Evolutionary conservation across 2,329 filamentous ascomycete genomes (phyloP).

Genomic region (Mollisiaceae sp.): DNA sequence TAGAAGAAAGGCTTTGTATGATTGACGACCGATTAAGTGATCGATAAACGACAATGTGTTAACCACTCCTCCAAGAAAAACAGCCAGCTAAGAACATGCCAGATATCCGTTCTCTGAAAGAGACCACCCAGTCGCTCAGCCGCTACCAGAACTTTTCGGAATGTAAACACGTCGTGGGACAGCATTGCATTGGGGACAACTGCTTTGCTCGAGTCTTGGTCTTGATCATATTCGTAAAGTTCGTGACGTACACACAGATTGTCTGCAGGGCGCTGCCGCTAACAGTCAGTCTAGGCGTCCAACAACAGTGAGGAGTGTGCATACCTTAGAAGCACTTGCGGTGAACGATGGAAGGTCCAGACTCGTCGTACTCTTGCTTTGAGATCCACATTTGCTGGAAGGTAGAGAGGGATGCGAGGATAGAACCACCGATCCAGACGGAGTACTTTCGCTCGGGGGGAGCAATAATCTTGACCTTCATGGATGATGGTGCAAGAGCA

Average conservation of each 20-base stretch:
- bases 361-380: conserved; percentile 99
- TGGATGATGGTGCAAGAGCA: conserved; percentile 96
- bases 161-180: conserved; percentile 40
- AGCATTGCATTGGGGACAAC: conserved; percentile 38
- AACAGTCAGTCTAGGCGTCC: conserved; percentile 15
- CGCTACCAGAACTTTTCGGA: conserved; percentile 44
- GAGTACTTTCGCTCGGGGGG: conserved; percentile 99
- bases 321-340: conserved; percentile 99
- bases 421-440: conserved; percentile 99
- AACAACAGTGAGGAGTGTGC: conserved; percentile 24
- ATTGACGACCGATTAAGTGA: conserved; percentile 40
- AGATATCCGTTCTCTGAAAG: conserved; percentile 37
- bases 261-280: conserved; percentile 27
- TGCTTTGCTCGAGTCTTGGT: conserved; percentile 40
- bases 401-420: conserved; percentile 97
- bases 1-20: conserved; percentile 39
- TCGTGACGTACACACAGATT: conserved; percentile 41
- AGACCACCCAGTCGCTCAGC: conserved; percentile 41
- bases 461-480: conserved; percentile 99
- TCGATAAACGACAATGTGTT: conserved; percentile 41
- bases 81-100: conserved; percentile 39
- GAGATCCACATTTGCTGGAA: conserved; percentile 99
- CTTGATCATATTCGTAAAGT: conserved; percentile 43
- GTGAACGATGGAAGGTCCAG: conserved; percentile 98
- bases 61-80: conserved; percentile 40